Percentiles rank a stretch among this genome's conserved stretches.
Conservation (phyloP, 345 rosid genomes). For the Eucalyptus tenuipes region DNA sequence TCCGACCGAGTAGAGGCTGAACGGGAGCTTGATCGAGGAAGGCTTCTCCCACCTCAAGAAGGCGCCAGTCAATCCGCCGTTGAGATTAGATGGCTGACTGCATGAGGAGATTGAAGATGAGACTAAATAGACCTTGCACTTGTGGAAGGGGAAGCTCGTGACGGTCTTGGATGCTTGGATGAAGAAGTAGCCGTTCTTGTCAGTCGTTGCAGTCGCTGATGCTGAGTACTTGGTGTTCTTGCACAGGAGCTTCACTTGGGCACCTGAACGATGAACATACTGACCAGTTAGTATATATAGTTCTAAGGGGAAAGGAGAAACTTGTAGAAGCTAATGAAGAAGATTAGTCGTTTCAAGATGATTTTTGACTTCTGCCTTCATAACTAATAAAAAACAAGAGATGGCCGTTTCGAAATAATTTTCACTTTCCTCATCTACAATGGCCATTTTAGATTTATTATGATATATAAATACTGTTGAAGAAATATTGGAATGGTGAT, state of each 20-base stretch:
- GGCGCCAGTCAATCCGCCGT: constrained; percentile 46
- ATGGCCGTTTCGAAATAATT: neutral
- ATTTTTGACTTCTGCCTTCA: neutral
- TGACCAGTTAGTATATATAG: neutral
- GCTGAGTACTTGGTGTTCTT: constrained; percentile 32
- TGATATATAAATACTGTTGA: neutral
- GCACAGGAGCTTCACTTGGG: constrained; percentile 57
- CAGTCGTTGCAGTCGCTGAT: constrained; percentile 20
- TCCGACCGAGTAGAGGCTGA: constrained; percentile 48
- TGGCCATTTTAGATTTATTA: neutral
- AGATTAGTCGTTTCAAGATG: neutral
- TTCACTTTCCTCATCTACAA: neutral
- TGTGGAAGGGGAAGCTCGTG: constrained; percentile 55
- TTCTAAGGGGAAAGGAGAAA: neutral
- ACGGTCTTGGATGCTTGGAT: constrained; percentile 44
- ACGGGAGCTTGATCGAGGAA: constrained; percentile 7
- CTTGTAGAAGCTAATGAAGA: neutral
- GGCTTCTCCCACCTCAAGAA: constrained; percentile 27
- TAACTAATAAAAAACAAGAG: neutral
- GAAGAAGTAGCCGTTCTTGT: constrained; percentile 75
- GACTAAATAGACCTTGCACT: constrained; percentile 46
- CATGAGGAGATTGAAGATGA: constrained; percentile 32
- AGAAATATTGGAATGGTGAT: neutral
- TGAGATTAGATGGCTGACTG: constrained; percentile 28
- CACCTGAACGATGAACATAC: constrained; percentile 27